phyloP scores from a whole-genome alignment of 805 yeast species.

The Candida awuae region DNA sequence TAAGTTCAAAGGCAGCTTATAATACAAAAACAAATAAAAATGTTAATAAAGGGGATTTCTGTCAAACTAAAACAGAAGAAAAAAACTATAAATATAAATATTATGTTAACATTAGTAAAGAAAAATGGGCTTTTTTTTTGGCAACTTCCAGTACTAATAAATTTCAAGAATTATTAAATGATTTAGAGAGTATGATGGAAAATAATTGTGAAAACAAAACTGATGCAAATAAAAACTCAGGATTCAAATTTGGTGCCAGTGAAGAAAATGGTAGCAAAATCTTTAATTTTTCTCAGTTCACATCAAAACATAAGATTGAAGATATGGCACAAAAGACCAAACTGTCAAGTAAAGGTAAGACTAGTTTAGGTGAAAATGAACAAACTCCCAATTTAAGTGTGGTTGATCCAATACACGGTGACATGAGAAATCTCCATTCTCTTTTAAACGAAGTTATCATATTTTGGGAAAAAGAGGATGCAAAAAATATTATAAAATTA shows the following conservation, averaged over 20 bases:
- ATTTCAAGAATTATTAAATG: slow-evolving; percentile 19
- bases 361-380: no score
- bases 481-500: slow-evolving; percentile 4
- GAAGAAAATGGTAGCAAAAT: not conserved
- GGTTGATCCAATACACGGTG: no score
- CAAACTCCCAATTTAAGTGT: no score
- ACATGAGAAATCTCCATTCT: not conserved
- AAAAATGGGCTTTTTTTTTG: slow-evolving; percentile 23
- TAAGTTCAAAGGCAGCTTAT: no score
- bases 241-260: not conserved
- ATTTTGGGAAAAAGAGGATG: slow-evolving; percentile 11
- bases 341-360: not conserved
- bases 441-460: slow-evolving; percentile 6
- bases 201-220: slow-evolving; percentile 2
- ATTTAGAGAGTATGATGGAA: slow-evolving; percentile 11
- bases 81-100: slow-evolving; percentile 16
- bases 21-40: no score
- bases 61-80: slow-evolving; percentile 22
- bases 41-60: slow-evolving; percentile 16
- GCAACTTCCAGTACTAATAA: slow-evolving; percentile 23
- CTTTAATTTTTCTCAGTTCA: no score
- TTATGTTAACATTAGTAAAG: slow-evolving; percentile 21
- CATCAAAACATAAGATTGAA: not conserved
- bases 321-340: not conserved
- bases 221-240: not conserved